Evolutionary conservation across 805 yeast genomes (phyloP).

Genomic region (Barnettozyma salicaria): DNA sequence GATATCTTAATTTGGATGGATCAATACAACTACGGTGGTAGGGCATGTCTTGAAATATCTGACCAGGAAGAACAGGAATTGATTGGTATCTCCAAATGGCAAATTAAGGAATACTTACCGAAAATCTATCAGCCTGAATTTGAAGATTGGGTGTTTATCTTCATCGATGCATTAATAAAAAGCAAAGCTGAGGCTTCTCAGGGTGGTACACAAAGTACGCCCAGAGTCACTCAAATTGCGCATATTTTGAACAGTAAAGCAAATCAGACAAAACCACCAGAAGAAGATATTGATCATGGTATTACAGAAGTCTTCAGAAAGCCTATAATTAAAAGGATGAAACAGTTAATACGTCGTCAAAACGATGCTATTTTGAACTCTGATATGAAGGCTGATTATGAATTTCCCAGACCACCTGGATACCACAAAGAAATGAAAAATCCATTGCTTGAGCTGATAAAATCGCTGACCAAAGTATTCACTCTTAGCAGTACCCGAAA

Average conservation of each 20-base stretch:
- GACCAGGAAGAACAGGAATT: slow-evolving; percentile 34
- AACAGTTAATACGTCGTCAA: slow-evolving; percentile 61
- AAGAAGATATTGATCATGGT: slow-evolving; percentile 36
- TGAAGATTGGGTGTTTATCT: slow-evolving; percentile 77
- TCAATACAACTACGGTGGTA: slow-evolving; percentile 78
- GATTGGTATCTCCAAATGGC: slow-evolving; percentile 63
- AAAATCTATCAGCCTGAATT: slow-evolving; percentile 72
- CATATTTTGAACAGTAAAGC: slow-evolving; percentile 44
- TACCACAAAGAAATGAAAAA: slow-evolving; percentile 51
- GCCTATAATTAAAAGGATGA: slow-evolving; percentile 61
- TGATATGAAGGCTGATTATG: slow-evolving; percentile 56
- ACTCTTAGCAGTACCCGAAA: slow-evolving; percentile 56
- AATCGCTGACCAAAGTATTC: slow-evolving; percentile 66
- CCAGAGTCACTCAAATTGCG: slow-evolving; percentile 63
- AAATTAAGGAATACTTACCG: slow-evolving; percentile 69
- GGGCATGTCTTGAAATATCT: slow-evolving; percentile 36
- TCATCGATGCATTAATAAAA: slow-evolving; percentile 62
- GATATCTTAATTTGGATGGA: slow-evolving; percentile 96
- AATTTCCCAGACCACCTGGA: slow-evolving; percentile 75
- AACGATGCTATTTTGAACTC: slow-evolving; percentile 66
- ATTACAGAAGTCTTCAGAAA: slow-evolving; percentile 52
- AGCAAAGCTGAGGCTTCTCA: slow-evolving; percentile 35
- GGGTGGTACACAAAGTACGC: slow-evolving; percentile 38
- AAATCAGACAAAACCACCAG: slow-evolving; percentile 23
- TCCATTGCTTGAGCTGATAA: slow-evolving; percentile 78